phyloP scores from a whole-genome alignment of 805 yeast species.

The Saturnispora zaruensis region DNA sequence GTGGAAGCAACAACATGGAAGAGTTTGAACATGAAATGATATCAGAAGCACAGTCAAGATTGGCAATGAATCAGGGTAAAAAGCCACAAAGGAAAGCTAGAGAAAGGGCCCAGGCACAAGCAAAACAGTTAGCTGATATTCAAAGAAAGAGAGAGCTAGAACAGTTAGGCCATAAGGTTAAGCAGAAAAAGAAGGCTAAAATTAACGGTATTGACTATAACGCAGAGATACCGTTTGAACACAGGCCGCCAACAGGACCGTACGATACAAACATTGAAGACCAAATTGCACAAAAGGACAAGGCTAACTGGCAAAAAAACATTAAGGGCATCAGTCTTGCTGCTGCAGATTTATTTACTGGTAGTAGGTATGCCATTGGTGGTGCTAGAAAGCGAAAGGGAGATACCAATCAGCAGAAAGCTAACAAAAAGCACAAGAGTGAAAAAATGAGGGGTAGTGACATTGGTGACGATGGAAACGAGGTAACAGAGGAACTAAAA shows the following conservation, averaged over 20 bases:
- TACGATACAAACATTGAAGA: constrained; percentile 63
- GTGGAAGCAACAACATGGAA: constrained; percentile 49
- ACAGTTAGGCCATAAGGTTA: constrained; percentile 57
- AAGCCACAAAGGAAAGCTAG: constrained; percentile 87
- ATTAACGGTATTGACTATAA: constrained; percentile 67
- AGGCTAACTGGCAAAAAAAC: constrained; percentile 29
- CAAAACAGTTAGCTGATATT: constrained; percentile 61
- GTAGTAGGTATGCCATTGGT: constrained; percentile 4
- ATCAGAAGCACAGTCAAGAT: constrained; percentile 87
- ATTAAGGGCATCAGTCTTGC: constrained; percentile 22
- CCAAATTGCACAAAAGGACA: constrained; percentile 30
- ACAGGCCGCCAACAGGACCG: constrained; percentile 54
- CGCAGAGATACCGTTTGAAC: constrained; percentile 75
- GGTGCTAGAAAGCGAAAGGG: not conserved
- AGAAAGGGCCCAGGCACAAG: constrained; percentile 75
- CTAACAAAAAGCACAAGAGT: not conserved
- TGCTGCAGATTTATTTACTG: constrained; percentile 6
- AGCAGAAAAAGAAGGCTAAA: constrained; percentile 43
- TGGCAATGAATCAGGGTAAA: constrained; percentile 89
- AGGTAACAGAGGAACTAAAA: not conserved
- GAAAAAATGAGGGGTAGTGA: not conserved
- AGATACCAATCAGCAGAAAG: not conserved
- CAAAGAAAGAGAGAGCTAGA: constrained; percentile 77
- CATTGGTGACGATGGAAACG: not conserved
- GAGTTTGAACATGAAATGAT: constrained; percentile 90